Percentiles rank a stretch among this genome's conserved stretches.
These are phyloP conservation scores for Aspergillus aculeatus DNA, from an alignment of 2,329 filamentous ascomycete species.

Conservation along the genomic window DNA sequence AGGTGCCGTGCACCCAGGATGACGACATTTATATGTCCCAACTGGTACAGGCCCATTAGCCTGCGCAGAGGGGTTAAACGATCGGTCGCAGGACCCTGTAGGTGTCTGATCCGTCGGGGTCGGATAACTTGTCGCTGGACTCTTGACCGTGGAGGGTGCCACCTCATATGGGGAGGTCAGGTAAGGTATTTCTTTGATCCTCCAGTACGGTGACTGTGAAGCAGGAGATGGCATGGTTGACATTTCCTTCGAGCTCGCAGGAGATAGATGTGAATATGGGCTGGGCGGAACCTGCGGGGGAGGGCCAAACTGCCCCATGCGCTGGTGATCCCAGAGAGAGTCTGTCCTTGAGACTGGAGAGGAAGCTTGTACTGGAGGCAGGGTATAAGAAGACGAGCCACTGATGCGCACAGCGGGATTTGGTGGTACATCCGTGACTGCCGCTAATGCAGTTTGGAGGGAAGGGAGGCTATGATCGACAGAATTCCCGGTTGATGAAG, in stretches of 20 bases:
- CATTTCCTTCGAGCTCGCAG: conserved; percentile 38
- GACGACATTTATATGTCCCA: conserved; percentile 53
- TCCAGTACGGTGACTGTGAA: conserved; percentile 32
- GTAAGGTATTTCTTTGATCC: conserved; percentile 29
- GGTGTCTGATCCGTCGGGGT: conserved; percentile 40
- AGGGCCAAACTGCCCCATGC: conserved; percentile 29
- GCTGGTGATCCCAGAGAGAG: conserved; percentile 31
- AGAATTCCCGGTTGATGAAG: conserved; percentile 34
- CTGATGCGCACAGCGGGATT: conserved; percentile 26
- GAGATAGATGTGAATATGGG: conserved; percentile 40
- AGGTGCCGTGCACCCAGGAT: conserved; percentile 56
- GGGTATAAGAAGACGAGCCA: conserved; percentile 23
- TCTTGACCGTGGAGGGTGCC: conserved; percentile 32
- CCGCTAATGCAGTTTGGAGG: conserved; percentile 39
- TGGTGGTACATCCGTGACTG: conserved; percentile 24
- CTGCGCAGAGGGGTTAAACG: conserved; percentile 23
- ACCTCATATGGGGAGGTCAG: conserved; percentile 30
- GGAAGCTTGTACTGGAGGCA: conserved; percentile 25
- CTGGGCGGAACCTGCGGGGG: conserved; percentile 32
- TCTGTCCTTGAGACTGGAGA: conserved; percentile 28
- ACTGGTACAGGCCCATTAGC: conserved; percentile 26
- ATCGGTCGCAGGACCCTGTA: conserved; percentile 22
- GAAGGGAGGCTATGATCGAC: conserved; percentile 43
- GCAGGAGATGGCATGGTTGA: conserved; percentile 38
- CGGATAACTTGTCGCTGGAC: conserved; percentile 39